Evolutionary conservation across 1,139 yeast genomes (phyloP), one percentile per base, ranked within the genome.

Genomic region (Taphrina sp.): DNA sequence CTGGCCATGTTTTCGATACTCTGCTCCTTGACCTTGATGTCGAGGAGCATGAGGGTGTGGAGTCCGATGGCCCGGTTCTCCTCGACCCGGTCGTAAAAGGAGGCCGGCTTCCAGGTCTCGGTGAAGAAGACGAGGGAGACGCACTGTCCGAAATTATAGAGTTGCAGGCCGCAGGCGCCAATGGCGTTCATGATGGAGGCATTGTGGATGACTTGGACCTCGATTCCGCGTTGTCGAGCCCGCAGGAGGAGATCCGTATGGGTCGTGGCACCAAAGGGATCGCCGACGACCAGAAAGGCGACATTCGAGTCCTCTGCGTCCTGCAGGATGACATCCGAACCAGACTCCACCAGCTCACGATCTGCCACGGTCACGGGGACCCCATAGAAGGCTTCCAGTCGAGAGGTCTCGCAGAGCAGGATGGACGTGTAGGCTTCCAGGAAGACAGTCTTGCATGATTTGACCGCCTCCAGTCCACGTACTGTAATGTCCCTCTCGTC

Each of bases 151-250:
- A 90, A 92, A 65, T 85, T 90, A 71, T 92, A 92, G 60, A 92
- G 76, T 70, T 92, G 98, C 62, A 92, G 76, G 22, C 98, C 98
- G 73, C 96, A 89, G 1, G 96, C 95, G 12, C 98, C 98, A 22
- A 92, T 95, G 0, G 98, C 98, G 68, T 92, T 92, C 96, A 92
- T 89, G 20, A 92, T 95, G 22, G 95, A 86, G 2, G 98, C 98
- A 70, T 92, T 92, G 72, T 92, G 98, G 59, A 92, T 80, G 51
- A 86, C 79, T 66, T 86, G 94, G 43, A 86, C 88, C 57, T 77
- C 74, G 66, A 92, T 87, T 1, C 80, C 81, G 61, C 83, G 75
- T 69, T 86, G 95, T 64, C 95, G 79, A 33, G 97, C 97, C 64
- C 98, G 76, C 59, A 92, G 78, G 37, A 89, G 88, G 62, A 92